Percentiles rank a stretch among this genome's conserved stretches.
Evolutionary conservation across 2,329 filamentous ascomycete species (phyloP).

Genomic region (Blumeria graminis): DNA sequence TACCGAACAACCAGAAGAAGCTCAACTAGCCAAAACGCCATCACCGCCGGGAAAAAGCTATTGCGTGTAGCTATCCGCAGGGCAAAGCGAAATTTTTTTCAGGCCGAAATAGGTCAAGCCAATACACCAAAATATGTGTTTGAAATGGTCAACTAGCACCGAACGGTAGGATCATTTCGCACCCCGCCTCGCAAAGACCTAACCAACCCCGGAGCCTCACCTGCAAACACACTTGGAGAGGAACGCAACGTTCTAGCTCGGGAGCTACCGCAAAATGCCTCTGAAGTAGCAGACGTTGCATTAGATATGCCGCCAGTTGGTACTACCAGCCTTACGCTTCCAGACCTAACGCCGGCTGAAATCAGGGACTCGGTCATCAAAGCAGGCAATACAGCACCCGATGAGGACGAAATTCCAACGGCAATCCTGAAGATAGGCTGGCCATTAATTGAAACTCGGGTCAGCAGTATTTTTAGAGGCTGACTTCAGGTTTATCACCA

Average conservation of each 20-base stretch:
- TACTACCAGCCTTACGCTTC: background rate
- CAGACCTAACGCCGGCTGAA: background rate
- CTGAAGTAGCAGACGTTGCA: background rate
- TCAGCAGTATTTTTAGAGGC: background rate
- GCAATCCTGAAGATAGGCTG: background rate
- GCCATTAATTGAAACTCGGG: background rate
- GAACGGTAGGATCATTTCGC: background rate
- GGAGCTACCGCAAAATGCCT: background rate
- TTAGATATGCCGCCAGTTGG: background rate
- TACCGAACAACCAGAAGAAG: too few species aligned
- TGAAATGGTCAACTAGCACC: background rate
- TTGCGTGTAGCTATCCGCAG: too few species aligned
- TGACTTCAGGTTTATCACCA: background rate
- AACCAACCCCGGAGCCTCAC: background rate
- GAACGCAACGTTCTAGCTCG: background rate
- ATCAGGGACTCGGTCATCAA: background rate
- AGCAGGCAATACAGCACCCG: background rate
- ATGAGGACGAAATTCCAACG: background rate
- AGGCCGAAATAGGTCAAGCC: background rate
- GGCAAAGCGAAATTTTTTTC: background rate
- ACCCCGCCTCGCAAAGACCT: background rate
- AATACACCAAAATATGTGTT: background rate
- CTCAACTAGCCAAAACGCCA: too few species aligned
- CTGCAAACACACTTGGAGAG: background rate
- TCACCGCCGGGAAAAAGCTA: too few species aligned